phyloP scores from a whole-genome alignment of 495 filamentous ascomycete species.

The Penicillium waksmanii region DNA sequence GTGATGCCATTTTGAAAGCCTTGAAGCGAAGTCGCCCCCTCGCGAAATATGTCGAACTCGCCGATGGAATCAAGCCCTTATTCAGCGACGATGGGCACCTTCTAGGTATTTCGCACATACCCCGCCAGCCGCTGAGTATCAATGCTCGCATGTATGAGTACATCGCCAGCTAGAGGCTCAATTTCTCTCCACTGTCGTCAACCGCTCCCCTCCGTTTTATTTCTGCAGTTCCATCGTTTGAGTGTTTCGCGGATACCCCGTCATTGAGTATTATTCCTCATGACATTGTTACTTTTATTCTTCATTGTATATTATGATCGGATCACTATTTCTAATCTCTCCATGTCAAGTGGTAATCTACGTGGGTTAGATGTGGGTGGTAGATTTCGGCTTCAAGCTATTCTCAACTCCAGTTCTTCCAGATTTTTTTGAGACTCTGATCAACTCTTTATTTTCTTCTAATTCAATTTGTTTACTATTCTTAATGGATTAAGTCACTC shows the following conservation, averaged over 20 bases:
- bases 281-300: too few relatives aligned
- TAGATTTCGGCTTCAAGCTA: too few relatives aligned
- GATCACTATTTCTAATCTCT: too few relatives aligned
- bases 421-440: too few relatives aligned
- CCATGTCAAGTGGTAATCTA: too few relatives aligned
- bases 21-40: slow-evolving; percentile 57
- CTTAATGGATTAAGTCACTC: too few relatives aligned
- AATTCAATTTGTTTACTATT: too few relatives aligned
- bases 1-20: slow-evolving; percentile 60
- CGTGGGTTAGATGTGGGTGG: too few relatives aligned
- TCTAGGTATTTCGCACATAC: neutral
- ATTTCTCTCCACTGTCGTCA: neutral
- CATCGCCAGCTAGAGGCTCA: neutral
- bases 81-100: neutral
- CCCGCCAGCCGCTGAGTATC: neutral
- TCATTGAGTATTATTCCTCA: too few relatives aligned
- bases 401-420: too few relatives aligned
- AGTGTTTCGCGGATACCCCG: neutral
- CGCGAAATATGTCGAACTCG: slow-evolving; percentile 54
- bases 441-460: too few relatives aligned
- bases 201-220: neutral
- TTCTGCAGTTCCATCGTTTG: neutral
- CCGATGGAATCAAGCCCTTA: neutral
- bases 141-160: neutral
- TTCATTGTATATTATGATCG: too few relatives aligned